phyloP scores from a whole-genome alignment of 1,139 yeast species.

The Zygosaccharomyces pseudobailii region DNA sequence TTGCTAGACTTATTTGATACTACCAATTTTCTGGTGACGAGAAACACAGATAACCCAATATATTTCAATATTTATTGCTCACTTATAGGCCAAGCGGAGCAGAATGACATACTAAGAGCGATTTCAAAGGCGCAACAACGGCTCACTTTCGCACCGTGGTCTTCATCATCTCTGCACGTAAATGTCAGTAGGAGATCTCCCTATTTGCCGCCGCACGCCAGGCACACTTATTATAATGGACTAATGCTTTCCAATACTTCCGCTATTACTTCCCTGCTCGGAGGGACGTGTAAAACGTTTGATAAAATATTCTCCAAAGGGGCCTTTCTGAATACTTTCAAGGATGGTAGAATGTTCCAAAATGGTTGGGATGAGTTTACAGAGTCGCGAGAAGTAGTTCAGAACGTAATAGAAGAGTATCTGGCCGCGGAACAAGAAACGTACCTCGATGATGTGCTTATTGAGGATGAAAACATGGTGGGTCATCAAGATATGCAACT shows the following conservation, averaged over 20 bases:
- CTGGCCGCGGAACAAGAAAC: slow-evolving; percentile 50
- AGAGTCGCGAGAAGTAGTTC: slow-evolving; percentile 72
- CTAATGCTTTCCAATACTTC: slow-evolving; percentile 77
- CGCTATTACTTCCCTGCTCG: slow-evolving; percentile 59
- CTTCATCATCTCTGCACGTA: slow-evolving; percentile 73
- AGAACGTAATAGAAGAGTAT: slow-evolving; percentile 69
- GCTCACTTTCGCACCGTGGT: slow-evolving; percentile 80
- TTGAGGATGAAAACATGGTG: slow-evolving; percentile 34
- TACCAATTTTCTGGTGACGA: slow-evolving; percentile 63
- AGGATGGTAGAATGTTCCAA: slow-evolving; percentile 47
- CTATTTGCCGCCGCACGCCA: slow-evolving; percentile 36
- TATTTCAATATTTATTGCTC: slow-evolving; percentile 74
- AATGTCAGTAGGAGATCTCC: slow-evolving; percentile 76
- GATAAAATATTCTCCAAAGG: slow-evolving; percentile 73
- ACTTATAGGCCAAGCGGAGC: slow-evolving; percentile 69
- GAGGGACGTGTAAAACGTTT: slow-evolving; percentile 67
- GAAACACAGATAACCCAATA: slow-evolving; percentile 45
- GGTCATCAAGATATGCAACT: slow-evolving; percentile 21
- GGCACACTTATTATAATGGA: slow-evolving; percentile 50
- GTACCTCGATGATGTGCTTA: slow-evolving; percentile 42
- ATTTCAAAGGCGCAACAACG: slow-evolving; percentile 72
- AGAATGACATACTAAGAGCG: slow-evolving; percentile 75
- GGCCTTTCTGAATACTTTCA: slow-evolving; percentile 83
- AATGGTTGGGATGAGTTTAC: slow-evolving; percentile 73
- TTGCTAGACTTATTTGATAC: slow-evolving; percentile 78